Evolutionary conservation across 1,284 basidiomycete species (phyloP), one percentile per base, ranked within the genome.

Genomic region (Ceraceosorus bombacis): DNA sequence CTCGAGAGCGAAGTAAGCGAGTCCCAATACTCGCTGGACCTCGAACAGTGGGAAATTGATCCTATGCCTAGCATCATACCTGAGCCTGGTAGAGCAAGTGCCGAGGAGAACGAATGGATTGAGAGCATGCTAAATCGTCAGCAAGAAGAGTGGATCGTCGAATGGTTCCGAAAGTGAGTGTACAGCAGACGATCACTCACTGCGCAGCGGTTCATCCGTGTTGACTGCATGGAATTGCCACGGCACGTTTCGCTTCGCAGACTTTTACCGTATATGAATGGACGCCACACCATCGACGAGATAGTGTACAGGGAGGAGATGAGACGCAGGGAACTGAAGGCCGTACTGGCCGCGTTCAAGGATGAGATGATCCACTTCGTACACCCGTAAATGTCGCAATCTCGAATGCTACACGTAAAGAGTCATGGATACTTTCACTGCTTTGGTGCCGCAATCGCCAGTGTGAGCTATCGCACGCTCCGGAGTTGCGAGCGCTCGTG

Each of bases 101-200:
- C 85, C 6, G 73, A 85, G 58, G 86, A 93, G 76, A 82, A 86
- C 54, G 82, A 82, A 59, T 93, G 90, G 89, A 80, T 93, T 53
- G 82, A 84, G 27, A 86, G 85, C 12, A 93, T 93, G 88, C 86
- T 86, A 0, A 84, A 86, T 15, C 87, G 85, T 5, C 89, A 88
- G 27, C 27, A 27, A 76, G 85, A 87, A 51, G 43, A 65, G 0
- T 60, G 56, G 46, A 63, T 67, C 8, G 60, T 60, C 40, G 63
- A 71, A 39, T 59, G 63, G 46, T 64, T 71, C 39, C 49, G 48
- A 27, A 52, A 15, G 58, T 60, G 58, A 60, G 58, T 60, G 40
- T 8, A 43, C 10, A 12, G 9, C n/a, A 12, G 55, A 57, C 4
- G 12, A 15, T 58, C 8, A 36, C 39, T 58, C 53, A 15, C 36